Evolutionary conservation across 768 basidiomycete species (phyloP).

Genomic region (Auriscalpium orientale): DNA sequence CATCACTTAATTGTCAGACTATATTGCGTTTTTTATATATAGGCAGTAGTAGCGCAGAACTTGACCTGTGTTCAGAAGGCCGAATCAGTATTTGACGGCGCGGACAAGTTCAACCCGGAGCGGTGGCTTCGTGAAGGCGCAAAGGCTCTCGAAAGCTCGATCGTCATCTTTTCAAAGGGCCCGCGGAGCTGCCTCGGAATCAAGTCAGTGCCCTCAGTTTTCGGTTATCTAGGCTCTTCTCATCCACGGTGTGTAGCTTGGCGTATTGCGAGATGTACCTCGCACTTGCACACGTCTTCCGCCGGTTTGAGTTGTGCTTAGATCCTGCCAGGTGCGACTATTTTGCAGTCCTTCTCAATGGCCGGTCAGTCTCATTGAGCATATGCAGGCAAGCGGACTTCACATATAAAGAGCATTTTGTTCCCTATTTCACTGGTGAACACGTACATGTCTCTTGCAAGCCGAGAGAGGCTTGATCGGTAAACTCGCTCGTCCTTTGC

Average conservation of each 20-base stretch:
- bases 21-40: not conserved
- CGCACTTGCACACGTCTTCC: not conserved
- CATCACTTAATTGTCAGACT: not conserved
- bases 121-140: not conserved
- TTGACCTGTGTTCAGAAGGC: not conserved
- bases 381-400: not conserved
- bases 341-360: too few relatives aligned
- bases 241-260: not conserved
- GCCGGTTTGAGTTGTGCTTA: not conserved
- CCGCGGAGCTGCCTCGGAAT: not conserved
- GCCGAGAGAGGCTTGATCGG: not conserved
- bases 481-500: too few relatives aligned
- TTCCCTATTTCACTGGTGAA: constrained; percentile 1
- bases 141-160: not conserved
- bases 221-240: not conserved
- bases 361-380: too few relatives aligned
- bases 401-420: not conserved
- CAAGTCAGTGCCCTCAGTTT: not conserved
- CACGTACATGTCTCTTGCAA: constrained; percentile 1
- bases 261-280: constrained; percentile 2
- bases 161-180: not conserved
- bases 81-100: not conserved
- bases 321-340: not conserved
- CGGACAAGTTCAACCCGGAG: not conserved
- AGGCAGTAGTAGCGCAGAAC: not conserved